These are phyloP conservation scores for Marvania coccoides DNA, from an alignment of 139 green algal species.

Conservation along the genomic window DNA sequence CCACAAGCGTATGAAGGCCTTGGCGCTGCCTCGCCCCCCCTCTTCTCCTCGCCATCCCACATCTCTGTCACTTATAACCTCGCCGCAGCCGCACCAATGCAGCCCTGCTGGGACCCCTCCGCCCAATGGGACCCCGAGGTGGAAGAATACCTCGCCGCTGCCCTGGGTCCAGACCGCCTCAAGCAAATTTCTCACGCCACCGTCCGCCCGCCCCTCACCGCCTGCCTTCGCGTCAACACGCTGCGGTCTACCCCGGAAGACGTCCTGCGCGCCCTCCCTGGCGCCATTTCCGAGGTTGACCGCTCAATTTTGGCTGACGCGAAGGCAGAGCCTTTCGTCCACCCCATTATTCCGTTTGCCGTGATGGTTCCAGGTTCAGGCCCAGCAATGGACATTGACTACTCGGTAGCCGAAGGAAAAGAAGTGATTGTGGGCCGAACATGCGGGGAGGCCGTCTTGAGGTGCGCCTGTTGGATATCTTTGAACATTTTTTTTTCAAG, in stretches of 20 bases:
- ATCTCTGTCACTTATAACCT: not conserved
- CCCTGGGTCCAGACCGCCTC: constrained; percentile 39
- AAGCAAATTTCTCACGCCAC: constrained; percentile 31
- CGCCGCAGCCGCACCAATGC: not conserved
- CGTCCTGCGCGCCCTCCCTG: constrained; percentile 10
- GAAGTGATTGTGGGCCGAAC: constrained; percentile 78
- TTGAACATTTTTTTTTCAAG: too few relatives aligned
- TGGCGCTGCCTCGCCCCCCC: too few relatives aligned
- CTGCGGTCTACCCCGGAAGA: constrained; percentile 23
- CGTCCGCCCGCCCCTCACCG: constrained; percentile 43
- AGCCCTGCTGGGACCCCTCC: not conserved
- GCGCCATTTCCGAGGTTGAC: not conserved
- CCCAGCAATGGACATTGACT: constrained; percentile 40
- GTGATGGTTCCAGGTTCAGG: constrained; percentile 49
- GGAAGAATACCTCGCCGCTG: constrained; percentile 40
- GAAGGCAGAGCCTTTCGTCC: constrained; percentile 14
- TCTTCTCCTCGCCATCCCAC: too few relatives aligned
- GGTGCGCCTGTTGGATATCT: too few relatives aligned
- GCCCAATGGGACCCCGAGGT: constrained; percentile 26
- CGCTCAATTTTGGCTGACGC: not conserved
- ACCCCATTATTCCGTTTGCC: constrained; percentile 29
- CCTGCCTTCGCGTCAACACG: constrained; percentile 68
- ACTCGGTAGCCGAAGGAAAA: constrained; percentile 25
- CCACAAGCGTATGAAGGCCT: too few relatives aligned
- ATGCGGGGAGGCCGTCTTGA: constrained; percentile 73